Evolutionary conservation across 2,329 filamentous ascomycete species (phyloP), one percentile per base, ranked within the genome.

Genomic region (Scopulariopsis brevicaulis): DNA sequence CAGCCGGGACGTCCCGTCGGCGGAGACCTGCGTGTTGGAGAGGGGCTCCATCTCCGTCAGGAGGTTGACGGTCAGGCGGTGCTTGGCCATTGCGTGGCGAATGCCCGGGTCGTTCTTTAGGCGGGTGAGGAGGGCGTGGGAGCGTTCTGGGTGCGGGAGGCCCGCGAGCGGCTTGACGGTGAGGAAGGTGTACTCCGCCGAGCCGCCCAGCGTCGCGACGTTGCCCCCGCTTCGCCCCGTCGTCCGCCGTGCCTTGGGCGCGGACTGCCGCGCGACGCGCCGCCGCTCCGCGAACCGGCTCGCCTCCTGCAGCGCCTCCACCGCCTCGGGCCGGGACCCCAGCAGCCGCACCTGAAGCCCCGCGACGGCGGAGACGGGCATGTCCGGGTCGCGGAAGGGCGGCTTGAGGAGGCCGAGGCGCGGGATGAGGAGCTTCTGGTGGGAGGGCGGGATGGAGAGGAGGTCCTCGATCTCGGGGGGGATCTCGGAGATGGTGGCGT

Each of bases 41-140:
- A 86, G 78, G 0, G 94, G 94, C 65, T 99, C 89, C 93, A 99
- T 97, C 72, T 99, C 94, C 0, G 92, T 96, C 28, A 99, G 77
- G 3, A 97, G 72, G 0, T 86, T 86, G 1, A 99, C 94, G 22
- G 80, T 82, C 75, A 96, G 96, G 62, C 85, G 82, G 74, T 96
- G 92, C 65, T 85, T 85, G 18, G 81, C 77, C 94, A 99, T 99
- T 1, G 84, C 81, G 1, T 86, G 77, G 62, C 85, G 85, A 71
- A 99, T 93, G 8, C 94, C 94, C 0, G 89, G 85, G 69, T 99
- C 94, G 60, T 86, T 81, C 62, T 84, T 84, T 3, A 99, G 78
- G 1, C 88, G 82, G 68, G 87, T 77, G 2, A 99, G 81, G 64
- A 93, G 90, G 0, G 79, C 74, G 4, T 84, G 77, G 12, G 86